A percentile compares a stretch with the other conserved stretches of the same genome.
Evolutionary conservation across 1,284 basidiomycete species (phyloP).

Genomic region (Cryptococcus maquisensis): DNA sequence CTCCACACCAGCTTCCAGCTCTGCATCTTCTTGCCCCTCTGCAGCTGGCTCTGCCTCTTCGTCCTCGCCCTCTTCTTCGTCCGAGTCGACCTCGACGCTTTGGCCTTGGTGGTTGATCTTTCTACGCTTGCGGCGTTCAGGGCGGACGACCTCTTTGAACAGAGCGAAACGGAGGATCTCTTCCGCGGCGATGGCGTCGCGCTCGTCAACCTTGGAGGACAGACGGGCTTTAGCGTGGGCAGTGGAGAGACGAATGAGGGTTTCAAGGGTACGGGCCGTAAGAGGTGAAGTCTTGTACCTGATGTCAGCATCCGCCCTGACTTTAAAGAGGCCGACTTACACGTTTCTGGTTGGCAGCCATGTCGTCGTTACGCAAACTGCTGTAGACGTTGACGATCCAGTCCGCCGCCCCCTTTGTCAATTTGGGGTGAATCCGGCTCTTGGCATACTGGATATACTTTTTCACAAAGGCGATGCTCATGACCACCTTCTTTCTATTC

Average conservation of each 20-base stretch:
- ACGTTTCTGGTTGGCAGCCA: constrained; percentile 84
- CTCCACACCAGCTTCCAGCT: constrained; percentile 6
- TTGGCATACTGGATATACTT: constrained; percentile 99
- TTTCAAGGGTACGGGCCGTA: constrained; percentile 97
- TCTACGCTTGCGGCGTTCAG: constrained; percentile 66
- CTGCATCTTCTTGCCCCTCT: constrained; percentile 6
- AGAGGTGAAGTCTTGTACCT: constrained; percentile 78
- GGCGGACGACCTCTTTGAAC: constrained; percentile 92
- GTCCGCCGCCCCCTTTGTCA: constrained; percentile 92
- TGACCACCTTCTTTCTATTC: constrained; percentile 70
- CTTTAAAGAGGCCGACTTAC: constrained; percentile 50
- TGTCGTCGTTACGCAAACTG: constrained; percentile 84
- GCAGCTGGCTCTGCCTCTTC: constrained; percentile 50
- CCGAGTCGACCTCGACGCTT: constrained; percentile 53
- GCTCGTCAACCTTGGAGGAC: constrained; percentile 75
- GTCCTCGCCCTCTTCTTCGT: constrained; percentile 53
- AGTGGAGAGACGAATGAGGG: constrained; percentile 94
- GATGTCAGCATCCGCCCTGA: constrained; percentile 6
- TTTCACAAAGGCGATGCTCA: constrained; percentile 92
- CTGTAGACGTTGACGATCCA: constrained; percentile 92
- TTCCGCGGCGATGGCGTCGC: constrained; percentile 86
- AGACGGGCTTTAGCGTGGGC: constrained; percentile 96
- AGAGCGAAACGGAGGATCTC: constrained; percentile 94
- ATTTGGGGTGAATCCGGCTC: constrained; percentile 71
- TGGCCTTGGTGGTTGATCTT: constrained; percentile 64